These are phyloP conservation scores for Podila horticola DNA, from an alignment of 192 early-diverging fungal genomes.

Conservation along the genomic window DNA sequence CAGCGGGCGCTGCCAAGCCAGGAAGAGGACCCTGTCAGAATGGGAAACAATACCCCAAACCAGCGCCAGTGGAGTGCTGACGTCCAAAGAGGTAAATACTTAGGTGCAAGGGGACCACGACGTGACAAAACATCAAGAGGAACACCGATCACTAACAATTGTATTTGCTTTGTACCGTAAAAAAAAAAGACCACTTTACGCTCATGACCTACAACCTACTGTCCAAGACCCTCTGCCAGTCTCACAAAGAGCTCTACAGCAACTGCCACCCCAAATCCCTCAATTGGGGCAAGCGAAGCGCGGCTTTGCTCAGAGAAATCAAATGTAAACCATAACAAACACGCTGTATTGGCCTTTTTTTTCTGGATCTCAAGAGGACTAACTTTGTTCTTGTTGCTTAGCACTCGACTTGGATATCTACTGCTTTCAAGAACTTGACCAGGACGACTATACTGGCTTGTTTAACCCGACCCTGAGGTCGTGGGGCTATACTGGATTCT, in stretches of 20 bases:
- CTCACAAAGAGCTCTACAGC: constrained; percentile 13
- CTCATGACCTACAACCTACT: constrained; percentile 45
- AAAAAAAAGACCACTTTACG: constrained; percentile 12
- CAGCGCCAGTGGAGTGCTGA: background rate
- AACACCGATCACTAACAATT: background rate
- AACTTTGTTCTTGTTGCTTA: background rate
- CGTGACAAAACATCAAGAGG: background rate
- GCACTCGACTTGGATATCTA: constrained; percentile 29
- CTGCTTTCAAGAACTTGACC: constrained; percentile 43
- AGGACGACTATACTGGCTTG: background rate
- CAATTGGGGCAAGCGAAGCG: constrained; percentile 8
- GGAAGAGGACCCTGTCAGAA: too few relatives aligned
- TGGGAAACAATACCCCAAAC: too few relatives aligned
- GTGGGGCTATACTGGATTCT: constrained; percentile 22
- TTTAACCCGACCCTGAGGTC: constrained; percentile 5
- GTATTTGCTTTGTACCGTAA: background rate
- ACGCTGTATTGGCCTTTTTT: background rate
- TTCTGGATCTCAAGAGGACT: background rate
- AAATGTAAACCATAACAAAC: constrained; percentile 9
- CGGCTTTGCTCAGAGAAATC: constrained; percentile 13
- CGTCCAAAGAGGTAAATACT: background rate
- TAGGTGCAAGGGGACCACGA: background rate
- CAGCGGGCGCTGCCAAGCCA: too few relatives aligned
- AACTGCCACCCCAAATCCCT: background rate
- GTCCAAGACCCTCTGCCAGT: constrained; percentile 7